These are phyloP conservation scores for Hymenoscyphus linearis DNA, from an alignment of 2,329 filamentous ascomycete species.

Conservation along the genomic window DNA sequence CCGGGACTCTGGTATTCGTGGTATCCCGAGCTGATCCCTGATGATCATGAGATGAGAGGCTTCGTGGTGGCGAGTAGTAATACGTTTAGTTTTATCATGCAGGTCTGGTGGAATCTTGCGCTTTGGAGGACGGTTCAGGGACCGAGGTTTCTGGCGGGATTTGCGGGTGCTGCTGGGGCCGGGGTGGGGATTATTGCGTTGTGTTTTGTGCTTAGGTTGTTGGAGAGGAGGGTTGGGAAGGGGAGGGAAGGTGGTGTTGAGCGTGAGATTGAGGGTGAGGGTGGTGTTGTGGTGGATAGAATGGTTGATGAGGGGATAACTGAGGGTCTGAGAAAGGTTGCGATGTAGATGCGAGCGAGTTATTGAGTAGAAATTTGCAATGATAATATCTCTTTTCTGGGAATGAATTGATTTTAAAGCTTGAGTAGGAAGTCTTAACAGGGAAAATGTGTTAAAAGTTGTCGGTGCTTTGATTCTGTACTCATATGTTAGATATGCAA, in stretches of 20 bases:
- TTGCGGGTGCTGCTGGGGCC: slow-evolving; percentile 12
- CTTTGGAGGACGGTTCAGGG: slow-evolving; percentile 24
- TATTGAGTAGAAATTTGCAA: too few species aligned
- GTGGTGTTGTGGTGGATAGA: background rate
- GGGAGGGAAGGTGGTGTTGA: background rate
- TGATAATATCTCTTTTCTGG: too few species aligned
- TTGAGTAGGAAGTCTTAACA: too few species aligned
- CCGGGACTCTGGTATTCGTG: slow-evolving; percentile 32
- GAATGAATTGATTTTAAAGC: too few species aligned
- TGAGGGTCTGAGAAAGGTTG: too few species aligned
- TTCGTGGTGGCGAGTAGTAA: slow-evolving; percentile 23
- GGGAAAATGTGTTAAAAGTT: too few species aligned
- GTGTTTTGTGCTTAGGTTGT: background rate
- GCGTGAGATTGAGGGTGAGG: background rate
- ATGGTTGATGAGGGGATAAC: background rate
- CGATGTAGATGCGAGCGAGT: too few species aligned
- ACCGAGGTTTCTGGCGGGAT: slow-evolving; percentile 20
- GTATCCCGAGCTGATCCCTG: slow-evolving; percentile 27
- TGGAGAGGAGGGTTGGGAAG: background rate
- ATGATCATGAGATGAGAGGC: slow-evolving; percentile 26
- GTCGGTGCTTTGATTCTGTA: too few species aligned
- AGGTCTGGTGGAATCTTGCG: slow-evolving; percentile 23
- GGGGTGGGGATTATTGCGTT: slow-evolving; percentile 9
- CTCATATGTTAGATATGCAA: too few species aligned
- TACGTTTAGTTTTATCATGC: slow-evolving; percentile 20